Conservation (phyloP, 371 early-diverging fungal genomes). For the Capillidium heterosporum region DNA sequence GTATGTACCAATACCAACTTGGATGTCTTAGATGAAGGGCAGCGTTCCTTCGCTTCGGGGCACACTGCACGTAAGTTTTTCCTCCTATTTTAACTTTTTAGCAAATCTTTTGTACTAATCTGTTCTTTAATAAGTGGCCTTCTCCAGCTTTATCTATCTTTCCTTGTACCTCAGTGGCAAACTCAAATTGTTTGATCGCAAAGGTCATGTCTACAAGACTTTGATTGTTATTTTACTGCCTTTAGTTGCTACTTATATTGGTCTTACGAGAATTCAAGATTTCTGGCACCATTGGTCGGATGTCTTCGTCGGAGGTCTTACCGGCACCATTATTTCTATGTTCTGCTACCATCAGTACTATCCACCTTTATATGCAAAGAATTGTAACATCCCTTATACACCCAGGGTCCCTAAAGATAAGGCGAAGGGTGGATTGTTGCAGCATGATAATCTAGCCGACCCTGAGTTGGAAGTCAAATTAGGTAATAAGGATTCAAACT, state of each 20-base stretch:
- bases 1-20: conserved; percentile 35
- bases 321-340: conserved; percentile 31
- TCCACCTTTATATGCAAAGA: conserved; percentile 10
- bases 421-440: too few species aligned
- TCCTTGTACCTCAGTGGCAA: conserved; percentile 55
- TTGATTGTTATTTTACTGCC: conserved; percentile 39
- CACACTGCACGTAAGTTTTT: conserved; percentile 56
- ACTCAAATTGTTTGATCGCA: conserved; percentile 43
- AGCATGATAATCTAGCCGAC: too few species aligned
- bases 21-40: conserved; percentile 48
- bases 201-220: conserved; percentile 45
- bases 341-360: conserved; percentile 54
- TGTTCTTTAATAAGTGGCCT: conserved; percentile 26
- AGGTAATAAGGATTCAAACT: too few species aligned
- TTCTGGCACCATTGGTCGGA: conserved; percentile 79
- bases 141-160: conserved; percentile 50
- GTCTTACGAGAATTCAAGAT: conserved; percentile 48
- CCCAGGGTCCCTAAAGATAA: conserved; percentile 3
- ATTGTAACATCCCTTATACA: neutral
- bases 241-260: conserved; percentile 40
- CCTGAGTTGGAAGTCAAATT: too few species aligned
- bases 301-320: conserved; percentile 38
- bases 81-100: conserved; percentile 5
- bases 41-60: conserved; percentile 84
- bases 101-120: neutral